Evolutionary conservation across 2,329 filamentous ascomycete genomes (phyloP).

Genomic region (Albifimbria verrucaria): DNA sequence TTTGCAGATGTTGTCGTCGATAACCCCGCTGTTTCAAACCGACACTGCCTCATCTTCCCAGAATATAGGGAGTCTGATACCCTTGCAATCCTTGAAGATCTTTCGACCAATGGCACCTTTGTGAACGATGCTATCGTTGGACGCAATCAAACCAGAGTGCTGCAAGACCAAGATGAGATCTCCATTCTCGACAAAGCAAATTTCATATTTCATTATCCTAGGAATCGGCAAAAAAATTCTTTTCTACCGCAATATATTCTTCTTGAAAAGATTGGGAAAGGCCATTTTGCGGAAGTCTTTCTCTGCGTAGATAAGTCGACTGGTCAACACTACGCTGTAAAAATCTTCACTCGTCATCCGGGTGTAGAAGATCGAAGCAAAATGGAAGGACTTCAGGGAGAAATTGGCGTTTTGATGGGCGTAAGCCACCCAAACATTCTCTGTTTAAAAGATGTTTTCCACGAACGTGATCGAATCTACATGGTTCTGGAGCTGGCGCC

Average conservation of each 20-base stretch:
- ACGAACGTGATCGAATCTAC: slow-evolving; percentile 85
- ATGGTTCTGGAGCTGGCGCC: slow-evolving; percentile 80
- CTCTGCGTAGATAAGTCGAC: slow-evolving; percentile 82
- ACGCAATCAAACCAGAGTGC: slow-evolving; percentile 83
- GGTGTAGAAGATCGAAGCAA: slow-evolving; percentile 82
- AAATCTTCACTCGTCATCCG: slow-evolving; percentile 84
- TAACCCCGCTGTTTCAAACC: slow-evolving; percentile 80
- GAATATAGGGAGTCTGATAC: slow-evolving; percentile 56
- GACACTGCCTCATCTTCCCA: slow-evolving; percentile 69
- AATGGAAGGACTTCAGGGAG: slow-evolving; percentile 83
- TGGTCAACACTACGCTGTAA: slow-evolving; percentile 84
- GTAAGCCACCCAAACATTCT: slow-evolving; percentile 92
- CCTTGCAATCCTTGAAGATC: slow-evolving; percentile 80
- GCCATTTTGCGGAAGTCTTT: slow-evolving; percentile 93
- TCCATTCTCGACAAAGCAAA: slow-evolving; percentile 79
- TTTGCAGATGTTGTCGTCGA: slow-evolving; percentile 65
- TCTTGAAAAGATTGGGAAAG: slow-evolving; percentile 83
- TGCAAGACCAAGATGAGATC: slow-evolving; percentile 88
- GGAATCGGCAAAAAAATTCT: slow-evolving; percentile 65
- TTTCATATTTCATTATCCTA: slow-evolving; percentile 88
- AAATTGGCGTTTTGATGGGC: slow-evolving; percentile 96
- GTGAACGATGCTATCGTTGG: slow-evolving; percentile 90
- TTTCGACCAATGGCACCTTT: slow-evolving; percentile 95
- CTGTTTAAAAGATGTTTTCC: slow-evolving; percentile 92
- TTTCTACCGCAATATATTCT: slow-evolving; percentile 87